phyloP scores from a whole-genome alignment of 2,329 filamentous ascomycete genomes.

The Alternaria burnsii region DNA sequence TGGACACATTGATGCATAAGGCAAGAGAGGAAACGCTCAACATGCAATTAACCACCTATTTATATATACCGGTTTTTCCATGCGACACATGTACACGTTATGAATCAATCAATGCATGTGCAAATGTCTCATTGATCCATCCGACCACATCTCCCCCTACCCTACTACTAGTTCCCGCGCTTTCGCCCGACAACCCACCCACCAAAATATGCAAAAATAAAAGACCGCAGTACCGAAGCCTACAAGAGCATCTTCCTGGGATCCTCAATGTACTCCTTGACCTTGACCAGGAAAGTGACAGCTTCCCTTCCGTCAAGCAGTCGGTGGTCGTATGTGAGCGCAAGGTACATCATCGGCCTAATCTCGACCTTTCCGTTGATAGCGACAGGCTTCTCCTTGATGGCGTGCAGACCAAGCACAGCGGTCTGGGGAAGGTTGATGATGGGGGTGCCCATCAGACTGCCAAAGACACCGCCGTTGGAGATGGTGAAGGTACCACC shows the following conservation, averaged over 20 bases:
- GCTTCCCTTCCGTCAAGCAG: constrained; percentile 94
- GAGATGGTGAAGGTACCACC: constrained; percentile 98
- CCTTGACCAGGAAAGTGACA: constrained; percentile 92
- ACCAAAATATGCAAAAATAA: constrained; percentile 1
- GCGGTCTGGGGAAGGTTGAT: constrained; percentile 96
- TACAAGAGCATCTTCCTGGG: constrained; percentile 85
- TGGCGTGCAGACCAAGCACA: constrained; percentile 91
- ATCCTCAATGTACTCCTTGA: constrained; percentile 98
- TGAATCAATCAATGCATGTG: constrained; percentile 8
- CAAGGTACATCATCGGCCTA: constrained; percentile 99
- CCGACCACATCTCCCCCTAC: neutral
- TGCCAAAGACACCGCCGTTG: constrained; percentile 96
- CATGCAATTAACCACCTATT: constrained; percentile 12
- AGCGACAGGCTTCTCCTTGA: constrained; percentile 91
- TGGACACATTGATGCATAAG: neutral
- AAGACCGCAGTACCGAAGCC: neutral
- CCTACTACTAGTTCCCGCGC: neutral
- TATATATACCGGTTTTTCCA: constrained; percentile 7
- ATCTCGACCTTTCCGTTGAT: constrained; percentile 95
- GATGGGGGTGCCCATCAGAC: constrained; percentile 96
- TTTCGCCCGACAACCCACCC: neutral
- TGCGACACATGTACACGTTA: neutral
- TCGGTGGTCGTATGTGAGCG: constrained; percentile 96
- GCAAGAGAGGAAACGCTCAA: constrained; percentile 7
- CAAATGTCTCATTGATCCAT: constrained; percentile 7